Evolutionary conservation across 805 yeast species (phyloP), one percentile per base, ranked within the genome.

Genomic region (Teunomyces stri): DNA sequence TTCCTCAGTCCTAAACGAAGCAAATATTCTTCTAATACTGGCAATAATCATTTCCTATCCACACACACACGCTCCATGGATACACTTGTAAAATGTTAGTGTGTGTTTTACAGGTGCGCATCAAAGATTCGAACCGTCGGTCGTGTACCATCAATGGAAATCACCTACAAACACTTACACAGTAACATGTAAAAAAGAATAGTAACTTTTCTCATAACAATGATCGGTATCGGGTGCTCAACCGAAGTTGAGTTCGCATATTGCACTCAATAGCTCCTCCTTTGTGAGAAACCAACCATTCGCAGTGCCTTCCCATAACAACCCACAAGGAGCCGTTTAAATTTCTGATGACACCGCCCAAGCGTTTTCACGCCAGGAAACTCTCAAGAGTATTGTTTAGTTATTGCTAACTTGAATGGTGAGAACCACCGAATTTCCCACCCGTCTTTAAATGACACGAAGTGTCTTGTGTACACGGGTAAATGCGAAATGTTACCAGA

Each of bases 1-100:
- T 55, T 89, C 95, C 52, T 88, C 96, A 2, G 94, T 80, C 15
- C 96, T 68, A 59, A 89, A 88, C 4, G 94, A 85, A 18, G 90
- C 82, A 60, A 89, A 89, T 37, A 89, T 84, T 48, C 88, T 72
- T 42, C 96, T 69, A 37, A 89, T 79, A 58, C 89, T 88, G 38
- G 87, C 89, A 38, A 89, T 70, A 55, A 84, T 82, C 84, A 73
- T 80, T 43, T 59, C 16, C 6, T 21, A 11, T 12, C 11, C 13
- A 29, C 13, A 15, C 11, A 15, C 3, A 18, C 20, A 18, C 20
- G 20, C 20, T 12, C 10, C 5, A 4, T 9, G 34, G 18, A 31
- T 31, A 12, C 30, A 13, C 6, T 25, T 25, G n/a, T n/a, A n/a
- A n/a, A n/a, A n/a, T n/a, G n/a, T n/a, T n/a, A n/a, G n/a, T n/a